Conservation (phyloP, 2,329 filamentous ascomycete genomes). For the Sporothrix brunneoviolacea region DNA sequence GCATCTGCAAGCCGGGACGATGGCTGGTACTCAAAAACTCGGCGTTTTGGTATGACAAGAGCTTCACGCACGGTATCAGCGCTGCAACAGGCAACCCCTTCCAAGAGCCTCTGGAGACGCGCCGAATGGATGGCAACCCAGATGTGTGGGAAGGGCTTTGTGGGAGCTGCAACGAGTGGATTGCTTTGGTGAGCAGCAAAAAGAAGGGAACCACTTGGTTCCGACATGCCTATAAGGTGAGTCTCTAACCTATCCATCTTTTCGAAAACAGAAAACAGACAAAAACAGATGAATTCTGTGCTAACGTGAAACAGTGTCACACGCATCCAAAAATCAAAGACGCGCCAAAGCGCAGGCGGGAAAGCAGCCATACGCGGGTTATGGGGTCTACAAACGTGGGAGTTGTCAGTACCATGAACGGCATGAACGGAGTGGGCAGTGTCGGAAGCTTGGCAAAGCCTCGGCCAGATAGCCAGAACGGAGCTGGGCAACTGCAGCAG, state of each 20-base stretch:
- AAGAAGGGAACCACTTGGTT: slow-evolving; percentile 94
- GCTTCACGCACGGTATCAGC: slow-evolving; percentile 80
- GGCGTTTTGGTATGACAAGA: slow-evolving; percentile 91
- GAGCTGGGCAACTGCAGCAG: not conserved
- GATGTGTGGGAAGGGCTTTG: slow-evolving; percentile 78
- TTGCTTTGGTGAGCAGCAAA: slow-evolving; percentile 74
- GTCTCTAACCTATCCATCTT: too few relatives aligned
- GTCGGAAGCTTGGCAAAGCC: not conserved
- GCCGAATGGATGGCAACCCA: slow-evolving; percentile 71
- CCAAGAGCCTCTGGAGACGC: slow-evolving; percentile 66
- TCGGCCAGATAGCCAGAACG: slow-evolving; percentile 9
- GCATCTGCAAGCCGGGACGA: slow-evolving; percentile 76
- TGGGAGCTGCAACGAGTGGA: slow-evolving; percentile 73
- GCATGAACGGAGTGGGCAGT: not conserved
- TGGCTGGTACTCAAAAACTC: slow-evolving; percentile 89
- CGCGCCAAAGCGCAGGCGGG: slow-evolving; percentile 59
- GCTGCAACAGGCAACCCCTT: slow-evolving; percentile 74
- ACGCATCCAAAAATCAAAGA: slow-evolving; percentile 67
- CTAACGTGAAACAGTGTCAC: slow-evolving; percentile 48
- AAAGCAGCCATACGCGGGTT: slow-evolving; percentile 48
- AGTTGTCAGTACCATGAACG: not conserved
- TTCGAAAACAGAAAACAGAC: too few relatives aligned
- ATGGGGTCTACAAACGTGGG: slow-evolving; percentile 29
- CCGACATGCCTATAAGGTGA: slow-evolving; percentile 78
- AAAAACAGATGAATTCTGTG: too few relatives aligned